Evolutionary conservation across 2,329 filamentous ascomycete species (phyloP), one percentile per base, ranked within the genome.

Genomic region (Stemphylium beticola): DNA sequence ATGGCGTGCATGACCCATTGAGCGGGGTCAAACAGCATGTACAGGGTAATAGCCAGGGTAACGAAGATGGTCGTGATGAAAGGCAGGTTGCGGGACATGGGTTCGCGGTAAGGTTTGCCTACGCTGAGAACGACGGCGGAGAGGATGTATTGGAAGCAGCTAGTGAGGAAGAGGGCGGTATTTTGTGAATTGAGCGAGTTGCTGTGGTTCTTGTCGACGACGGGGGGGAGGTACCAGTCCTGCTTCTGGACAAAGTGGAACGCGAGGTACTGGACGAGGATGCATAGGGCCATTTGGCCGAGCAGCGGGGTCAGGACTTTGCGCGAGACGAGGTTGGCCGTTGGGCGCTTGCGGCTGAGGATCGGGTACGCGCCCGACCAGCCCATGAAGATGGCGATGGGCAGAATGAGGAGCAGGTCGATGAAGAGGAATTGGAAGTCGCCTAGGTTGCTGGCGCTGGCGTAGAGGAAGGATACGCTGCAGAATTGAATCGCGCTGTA

Each of bases 401-500:
- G 95, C 3, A 99, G 81, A 69, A 99, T 99, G 52, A 99, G 85
- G 3, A 89, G 81, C 12, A 99, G 82, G 67, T 99, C 95, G 69
- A 99, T 98, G 76, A 93, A 98, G 4, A 99, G 82, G 74, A 97
- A 99, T 81, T 98, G 95, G 72, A 99, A 98, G 74, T 99, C 95
- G 44, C 95, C 96, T 5, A 99, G 81, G 72, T 99, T 99, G 8
- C 91, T 96, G 10, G 90, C 96, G 7, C 88, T 92, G 6, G 92
- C 91, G 75, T 99, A 99, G 14, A 99, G 83, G 73, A 99, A 97
- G 82, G 90, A 96, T 69, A 99, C 96, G 0, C 91, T 92, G 7
- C 92, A 96, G 79, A 99, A 99, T 75, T 99, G 95, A 62, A 99
- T 99, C n/a, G 95, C 93, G 2, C 93, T 98, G 80, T 99, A 99